Base-by-base conservation (phyloP, 805 yeast species). In the Metschnikowia kunwiensis region DNA sequence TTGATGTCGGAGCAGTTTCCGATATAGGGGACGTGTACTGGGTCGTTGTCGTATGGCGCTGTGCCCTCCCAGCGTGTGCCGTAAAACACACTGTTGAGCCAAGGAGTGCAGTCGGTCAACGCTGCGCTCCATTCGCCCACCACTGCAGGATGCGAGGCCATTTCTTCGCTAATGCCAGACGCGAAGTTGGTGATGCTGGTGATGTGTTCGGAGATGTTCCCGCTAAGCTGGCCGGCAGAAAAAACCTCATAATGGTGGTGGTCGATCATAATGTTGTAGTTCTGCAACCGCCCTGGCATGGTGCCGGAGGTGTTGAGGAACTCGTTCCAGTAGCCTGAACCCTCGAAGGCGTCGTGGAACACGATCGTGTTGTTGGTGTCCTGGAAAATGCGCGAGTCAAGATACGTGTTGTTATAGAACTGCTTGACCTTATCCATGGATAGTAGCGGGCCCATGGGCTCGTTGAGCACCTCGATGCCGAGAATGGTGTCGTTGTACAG, bases 81-180 rank as follows among this genome's bases (percentile, higher is more conserved):
- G 13, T 26, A 34, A 4, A 22, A 36, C 3, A 46, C 44, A 20
- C 41, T 33, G 17, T 46, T 46, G 3, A 46, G 24, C 45, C 45
- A 46, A 1, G 46, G 50, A 52, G 57, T 5, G 82, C 86, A 27
- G 40, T 54, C 40, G 32, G 54, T 53, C 40, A 53, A 23, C 30
- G 55, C 39, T 14, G 79, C 95, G 16, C 86, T 70, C 86, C 91
- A 89, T 66, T 88, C 96, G 43, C 96, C 97, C 30, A 78, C 74
- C 21, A 88, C 70, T 36, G 75, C 74, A 86, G 91, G 84, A 59
- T 83, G 86, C 50, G 68, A 60, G 57, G 84, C 87, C 26, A 63
- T 53, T 22, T 60, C 46, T 25, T 63, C 23, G 32, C 50, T 13
- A 55, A 46, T 41, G 10, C 46, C 40, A 11, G 58, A 32, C 16